Evolutionary conservation across 75 land plant species (phyloP).

Genomic region (Chamaecyparis obtusa): DNA sequence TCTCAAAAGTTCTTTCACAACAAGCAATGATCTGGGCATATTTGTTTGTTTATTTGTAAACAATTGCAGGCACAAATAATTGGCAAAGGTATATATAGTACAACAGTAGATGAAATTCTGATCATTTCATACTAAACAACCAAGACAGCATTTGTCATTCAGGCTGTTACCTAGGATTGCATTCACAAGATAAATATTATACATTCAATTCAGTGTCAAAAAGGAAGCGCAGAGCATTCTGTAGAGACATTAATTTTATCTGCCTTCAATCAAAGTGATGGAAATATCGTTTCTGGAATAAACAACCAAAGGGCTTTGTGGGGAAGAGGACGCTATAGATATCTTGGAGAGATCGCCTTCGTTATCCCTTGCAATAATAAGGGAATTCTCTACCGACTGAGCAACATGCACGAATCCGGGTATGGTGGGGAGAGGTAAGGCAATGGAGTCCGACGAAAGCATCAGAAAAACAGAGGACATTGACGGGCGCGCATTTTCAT

Average conservation of each 20-base stretch:
- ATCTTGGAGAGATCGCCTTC: not conserved
- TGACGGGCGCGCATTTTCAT: slow-evolving; percentile 13
- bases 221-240: no score
- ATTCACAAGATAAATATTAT: no score
- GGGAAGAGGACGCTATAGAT: not conserved
- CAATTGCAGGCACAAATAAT: no score
- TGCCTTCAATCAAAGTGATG: slow-evolving; percentile 7
- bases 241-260: not conserved
- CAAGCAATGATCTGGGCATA: no score
- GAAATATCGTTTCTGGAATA: slow-evolving; percentile 8
- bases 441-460: slow-evolving; percentile 21
- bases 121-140: no score
- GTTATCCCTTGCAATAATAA: not conserved
- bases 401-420: slow-evolving; percentile 18
- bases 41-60: no score
- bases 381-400: not conserved
- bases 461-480: slow-evolving; percentile 21
- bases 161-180: no score
- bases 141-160: no score
- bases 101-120: no score
- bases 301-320: not conserved
- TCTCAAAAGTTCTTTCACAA: no score
- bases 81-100: no score
- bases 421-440: slow-evolving; percentile 14
- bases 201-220: no score